Evolutionary conservation across 768 basidiomycete species (phyloP), one percentile per base, ranked within the genome.

Genomic region (Termitomyces bulborhizus): DNA sequence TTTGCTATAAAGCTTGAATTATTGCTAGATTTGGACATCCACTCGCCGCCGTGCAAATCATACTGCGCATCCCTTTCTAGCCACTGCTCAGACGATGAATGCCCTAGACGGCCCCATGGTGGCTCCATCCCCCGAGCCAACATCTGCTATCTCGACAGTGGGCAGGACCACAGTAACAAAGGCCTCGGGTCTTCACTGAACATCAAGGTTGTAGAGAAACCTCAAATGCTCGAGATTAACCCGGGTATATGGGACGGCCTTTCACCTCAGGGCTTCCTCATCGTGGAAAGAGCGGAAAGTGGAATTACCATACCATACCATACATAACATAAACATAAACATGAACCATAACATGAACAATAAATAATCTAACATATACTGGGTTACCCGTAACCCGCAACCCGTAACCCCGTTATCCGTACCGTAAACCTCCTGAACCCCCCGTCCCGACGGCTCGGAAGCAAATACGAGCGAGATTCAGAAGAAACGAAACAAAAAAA

Each of bases 161-260:
- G 53, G 54, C 36, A 54, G 58, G 29, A 44, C 44, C 29, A 26
- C 45, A 49, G 48, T 57, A 27, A 40, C 57, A 15, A 55, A 59
- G 37, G 37, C 58, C 39, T 32, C 57, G 47, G 56, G 45, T 62
- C 66, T 51, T 53, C 68, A 65, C 60, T 75, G 41, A 81, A 78
- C 49, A 82, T 92, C 68, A 93, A 89, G 66, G 92, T 98, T 31
- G 81, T 94, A 45, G 93, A 99, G 73, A 98, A 97, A 64, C 83
- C 88, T 0, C 94, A 95, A 70, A 98, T 98, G 95, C 78, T 86
- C 50, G 97, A 99, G 74, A 97, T 98, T 65, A 99, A 99, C 64
- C 95, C 95, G 51, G 96, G 88, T 6, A 85, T 98, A 16, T 97
- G 95, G 94, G 97, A 98, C 68, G 97, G 97, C 0, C 77, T 98